Percentiles rank a stretch among this genome's conserved stretches.
These are phyloP conservation scores for Fonsecaea monophora DNA, from an alignment of 2,329 filamentous ascomycete species.

Conservation along the genomic window DNA sequence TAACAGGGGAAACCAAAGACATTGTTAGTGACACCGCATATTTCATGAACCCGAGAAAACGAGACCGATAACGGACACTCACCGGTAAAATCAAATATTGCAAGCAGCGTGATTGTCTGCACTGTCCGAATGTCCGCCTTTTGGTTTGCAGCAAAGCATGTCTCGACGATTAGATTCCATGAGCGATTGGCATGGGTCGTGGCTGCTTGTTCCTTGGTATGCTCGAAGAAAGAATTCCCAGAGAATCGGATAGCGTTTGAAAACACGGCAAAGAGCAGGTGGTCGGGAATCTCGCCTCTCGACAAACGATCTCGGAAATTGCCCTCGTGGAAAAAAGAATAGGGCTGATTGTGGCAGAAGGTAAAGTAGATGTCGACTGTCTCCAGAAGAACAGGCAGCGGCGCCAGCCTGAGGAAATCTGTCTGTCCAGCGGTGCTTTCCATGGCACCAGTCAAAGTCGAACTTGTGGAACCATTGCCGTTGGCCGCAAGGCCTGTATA, in stretches of 20 bases:
- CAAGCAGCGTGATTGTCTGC: constrained; percentile 48
- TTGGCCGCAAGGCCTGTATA: too few relatives aligned
- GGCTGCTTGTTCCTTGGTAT: constrained; percentile 37
- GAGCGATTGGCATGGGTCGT: constrained; percentile 43
- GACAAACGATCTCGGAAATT: constrained; percentile 44
- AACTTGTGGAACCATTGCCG: too few relatives aligned
- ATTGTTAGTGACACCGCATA: too few relatives aligned
- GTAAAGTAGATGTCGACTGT: constrained; percentile 45
- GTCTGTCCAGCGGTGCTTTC: too few relatives aligned
- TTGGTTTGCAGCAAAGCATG: constrained; percentile 44
- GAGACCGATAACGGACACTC: constrained; percentile 4
- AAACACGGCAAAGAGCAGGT: constrained; percentile 45
- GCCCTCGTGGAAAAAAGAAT: constrained; percentile 48
- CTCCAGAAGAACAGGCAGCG: too few relatives aligned
- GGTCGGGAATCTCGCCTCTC: constrained; percentile 40
- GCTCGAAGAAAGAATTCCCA: constrained; percentile 40
- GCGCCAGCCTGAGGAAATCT: too few relatives aligned
- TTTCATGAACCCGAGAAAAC: too few relatives aligned
- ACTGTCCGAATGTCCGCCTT: constrained; percentile 45
- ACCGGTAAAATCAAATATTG: constrained; percentile 50
- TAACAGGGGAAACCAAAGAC: constrained; percentile 15
- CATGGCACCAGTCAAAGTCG: too few relatives aligned
- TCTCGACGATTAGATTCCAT: constrained; percentile 46
- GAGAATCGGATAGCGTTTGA: constrained; percentile 45
- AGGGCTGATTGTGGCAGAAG: constrained; percentile 49